Evolutionary conservation across 305 asterid species (phyloP).

Genomic region (Solanum hybrid): DNA sequence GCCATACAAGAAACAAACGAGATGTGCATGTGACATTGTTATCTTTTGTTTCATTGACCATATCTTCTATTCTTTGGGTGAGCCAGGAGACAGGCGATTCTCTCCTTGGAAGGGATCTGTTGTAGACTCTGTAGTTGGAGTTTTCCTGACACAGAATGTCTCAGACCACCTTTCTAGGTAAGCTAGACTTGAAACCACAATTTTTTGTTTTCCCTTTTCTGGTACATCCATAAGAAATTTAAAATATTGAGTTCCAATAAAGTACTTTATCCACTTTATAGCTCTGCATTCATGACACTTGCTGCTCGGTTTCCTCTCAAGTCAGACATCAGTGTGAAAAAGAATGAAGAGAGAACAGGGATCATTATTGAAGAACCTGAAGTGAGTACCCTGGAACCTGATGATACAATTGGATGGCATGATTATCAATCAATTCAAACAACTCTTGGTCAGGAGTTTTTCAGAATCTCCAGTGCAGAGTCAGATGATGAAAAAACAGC

Average conservation of each 20-base stretch:
- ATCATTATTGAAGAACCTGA: slow-evolving; percentile 37
- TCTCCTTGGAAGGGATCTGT: slow-evolving; percentile 98
- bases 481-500: slow-evolving; percentile 28
- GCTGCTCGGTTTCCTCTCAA: slow-evolving; percentile 65
- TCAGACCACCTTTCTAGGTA: slow-evolving; percentile 97
- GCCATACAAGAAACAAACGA: not conserved
- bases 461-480: slow-evolving; percentile 15
- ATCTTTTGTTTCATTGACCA: slow-evolving; percentile 13
- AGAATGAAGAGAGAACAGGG: slow-evolving; percentile 29
- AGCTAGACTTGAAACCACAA: slow-evolving; percentile 10
- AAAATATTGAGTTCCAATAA: slow-evolving; percentile 9
- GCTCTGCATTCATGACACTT: slow-evolving; percentile 90
- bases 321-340: slow-evolving; percentile 22
- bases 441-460: slow-evolving; percentile 24
- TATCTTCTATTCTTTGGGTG: not conserved
- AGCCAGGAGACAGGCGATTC: slow-evolving; percentile 83
- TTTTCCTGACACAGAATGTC: slow-evolving; percentile 94
- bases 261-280: slow-evolving; percentile 28
- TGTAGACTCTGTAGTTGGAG: slow-evolving; percentile 91
- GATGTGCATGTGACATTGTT: slow-evolving; percentile 7
- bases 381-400: slow-evolving; percentile 32
- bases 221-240: not conserved
- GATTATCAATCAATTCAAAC: slow-evolving; percentile 27
- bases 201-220: slow-evolving; percentile 3
- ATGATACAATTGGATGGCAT: slow-evolving; percentile 34